Evolutionary conservation across 495 filamentous ascomycete species (phyloP), one percentile per base, ranked within the genome.

Genomic region (Aspergillus leporis): DNA sequence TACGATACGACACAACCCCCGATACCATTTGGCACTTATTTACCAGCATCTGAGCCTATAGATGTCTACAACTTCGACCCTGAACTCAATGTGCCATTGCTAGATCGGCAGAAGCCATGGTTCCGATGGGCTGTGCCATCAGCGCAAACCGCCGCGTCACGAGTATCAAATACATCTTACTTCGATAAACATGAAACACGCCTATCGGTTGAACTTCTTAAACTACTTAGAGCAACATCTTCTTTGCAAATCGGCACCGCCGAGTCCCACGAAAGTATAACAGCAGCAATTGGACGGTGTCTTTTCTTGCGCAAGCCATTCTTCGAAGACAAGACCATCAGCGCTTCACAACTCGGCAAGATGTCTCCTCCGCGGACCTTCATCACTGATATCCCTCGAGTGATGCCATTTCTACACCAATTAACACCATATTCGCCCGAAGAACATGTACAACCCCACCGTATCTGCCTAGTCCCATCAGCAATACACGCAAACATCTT

Each of bases 101-200:
- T 69, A 51, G 68, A 77, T 47, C 61, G 62, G n/a, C 59, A 67
- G 49, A 72, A 70, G 40, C 31, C 59, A 32, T 79, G 77, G 77
- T 73, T 76, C 56, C 67, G 77, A 46, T 79, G 75, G 77, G 66
- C 66, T 28, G 65, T 71, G 61, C 65, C 72, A 9, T 61, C 70
- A 5, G 51, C 60, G 18, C 64, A 70, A 41, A 30, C 61, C 6
- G 36, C 52, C 1, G 56, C 51, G 45, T 40, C 60, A 25, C 63
- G 56, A 34, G 21, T 19, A 5, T 36, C 60, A 3, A 41, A 60
- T 10, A 62, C 63, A 8, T 66, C 65, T 0, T 65, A 74, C 32
- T 77, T 77, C 19, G 61, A 72, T 18, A 65, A 63, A 16, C 73
- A 78, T 31, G 65, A 73, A 49, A 61, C 67, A 12, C 61, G 58